Evolutionary conservation across 2,329 filamentous ascomycete genomes (phyloP), one percentile per base, ranked within the genome.

Genomic region (Rhynchosporium secalis): DNA sequence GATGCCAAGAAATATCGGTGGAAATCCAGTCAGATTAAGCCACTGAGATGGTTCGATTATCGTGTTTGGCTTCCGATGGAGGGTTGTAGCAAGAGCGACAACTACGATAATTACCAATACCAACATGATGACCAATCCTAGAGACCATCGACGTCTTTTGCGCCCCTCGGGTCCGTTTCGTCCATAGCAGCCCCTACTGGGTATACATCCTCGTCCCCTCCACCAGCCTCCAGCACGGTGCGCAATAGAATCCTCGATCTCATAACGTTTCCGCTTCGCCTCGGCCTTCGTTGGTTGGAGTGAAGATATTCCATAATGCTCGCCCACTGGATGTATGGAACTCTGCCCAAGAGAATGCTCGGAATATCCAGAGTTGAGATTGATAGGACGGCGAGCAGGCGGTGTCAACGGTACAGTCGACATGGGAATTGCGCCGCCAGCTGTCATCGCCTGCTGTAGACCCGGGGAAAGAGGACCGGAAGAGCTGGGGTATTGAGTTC

Each of bases 21-120:
- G 93, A 68, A 91, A 96, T 56, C 87, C 86, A 1, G 93, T 96
- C 65, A 96, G 75, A 72, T 96, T 96, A 61, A 96, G 80, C 89
- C 91, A 97, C 55, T 82, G 77, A 1, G 82, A 81, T 26, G 67
- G 66, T 31, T 66, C 60, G 33, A 66, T 63, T 8, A 79, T 76
- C 0, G 77, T 74, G 3, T 73, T 79, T 63, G 60, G 68, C 69
- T 71, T 77, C 70, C 46, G 61, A 71, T 72, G 76, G 47, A 91
- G 75, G 1, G 84, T 80, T 12, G 86, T 81, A 0, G 81, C 82
- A 10, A 92, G 77, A 1, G 84, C 78, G 28, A 88, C 74, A 15
- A 81, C 78, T 10, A 90, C 71, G 28, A 86, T 78, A 29, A 89
- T 79, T 57, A 87, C 74, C 3, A 78, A 72, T 1, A 89, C 69